Base-by-base conservation (phyloP, 139 green algal species). In the Haematococcus lacustris region DNA sequence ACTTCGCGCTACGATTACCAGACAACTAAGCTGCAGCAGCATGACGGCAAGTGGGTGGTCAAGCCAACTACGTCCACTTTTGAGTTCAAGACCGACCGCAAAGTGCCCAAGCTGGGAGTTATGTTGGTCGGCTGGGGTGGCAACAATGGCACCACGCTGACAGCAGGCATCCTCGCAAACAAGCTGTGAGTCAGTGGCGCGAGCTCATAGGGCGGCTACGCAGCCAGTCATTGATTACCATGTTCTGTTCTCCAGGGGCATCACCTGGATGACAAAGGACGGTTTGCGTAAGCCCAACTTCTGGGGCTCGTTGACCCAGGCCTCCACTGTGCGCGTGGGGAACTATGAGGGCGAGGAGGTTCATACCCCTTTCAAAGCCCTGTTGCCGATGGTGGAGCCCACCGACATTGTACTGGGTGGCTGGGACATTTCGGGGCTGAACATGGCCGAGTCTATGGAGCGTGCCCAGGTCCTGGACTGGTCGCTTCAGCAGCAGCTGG, bases 181-280 rank as follows among this genome's bases (percentile, higher is more conserved):
- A 94, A 96, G 73, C 84, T 92, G 91, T 96, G 63, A 92, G 89
- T 80, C 23, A 37, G 17, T 6, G 53, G n/a, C n/a, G n/a, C n/a
- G n/a, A n/a, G n/a, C n/a, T n/a, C n/a, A n/a, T n/a, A n/a, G n/a
- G n/a, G n/a, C n/a, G n/a, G n/a, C n/a, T n/a, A n/a, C n/a, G n/a
- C n/a, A n/a, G n/a, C n/a, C n/a, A n/a, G n/a, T n/a, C n/a, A n/a
- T 66, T 37, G 60, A 66, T 17, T 66, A 37, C 28, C 26, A 21
- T 43, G 7, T 73, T 50, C 5, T 40, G 0, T 37, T 3, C 34
- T 74, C 67, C 89, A 96, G 91, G 38, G 93, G 92, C 70, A 92
- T 98, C 50, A 98, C 93, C 26, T 99, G 96, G 96, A 94, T 94
- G 85, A 99, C 95, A 38, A 98, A 98, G 83, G 91, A 98, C 13